Conservation (phyloP, 2,329 filamentous ascomycete species). For the Gaeumannomyces tritici region DNA sequence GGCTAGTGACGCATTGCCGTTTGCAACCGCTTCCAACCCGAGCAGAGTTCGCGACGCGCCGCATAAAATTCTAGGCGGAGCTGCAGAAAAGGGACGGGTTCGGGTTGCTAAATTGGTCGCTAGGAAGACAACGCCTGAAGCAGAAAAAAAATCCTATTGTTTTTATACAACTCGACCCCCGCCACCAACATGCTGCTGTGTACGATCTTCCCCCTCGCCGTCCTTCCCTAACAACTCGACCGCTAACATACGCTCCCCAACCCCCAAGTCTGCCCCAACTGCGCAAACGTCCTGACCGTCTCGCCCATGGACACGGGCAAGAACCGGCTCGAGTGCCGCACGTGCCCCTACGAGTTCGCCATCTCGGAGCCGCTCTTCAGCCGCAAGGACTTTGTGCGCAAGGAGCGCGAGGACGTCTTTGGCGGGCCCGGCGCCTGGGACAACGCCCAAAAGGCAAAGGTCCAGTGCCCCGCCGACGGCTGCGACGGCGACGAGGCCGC, state of each 20-base stretch:
- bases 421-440: slow-evolving; percentile 84
- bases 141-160: too few relatives aligned
- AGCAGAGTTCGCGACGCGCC: not conserved
- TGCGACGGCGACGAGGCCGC: slow-evolving; percentile 82
- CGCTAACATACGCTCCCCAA: too few relatives aligned
- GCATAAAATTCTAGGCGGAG: not conserved
- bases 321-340: slow-evolving; percentile 91
- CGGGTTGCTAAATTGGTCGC: not conserved
- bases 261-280: slow-evolving; percentile 61
- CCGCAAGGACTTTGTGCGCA: slow-evolving; percentile 76
- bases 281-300: slow-evolving; percentile 76
- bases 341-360: slow-evolving; percentile 85
- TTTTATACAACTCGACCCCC: not conserved
- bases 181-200: slow-evolving; percentile 53
- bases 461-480: slow-evolving; percentile 71
- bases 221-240: too few relatives aligned
- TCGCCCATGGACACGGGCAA: slow-evolving; percentile 43
- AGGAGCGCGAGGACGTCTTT: slow-evolving; percentile 82
- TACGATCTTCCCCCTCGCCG: slow-evolving; percentile 21
- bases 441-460: slow-evolving; percentile 75
- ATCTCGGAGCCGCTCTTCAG: slow-evolving; percentile 71
- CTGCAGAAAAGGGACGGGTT: not conserved
- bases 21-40: not conserved
- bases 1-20: not conserved
- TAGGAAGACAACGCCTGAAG: too few relatives aligned